Evolutionary conservation across 2,329 filamentous ascomycete species (phyloP).

Genomic region (Emergomyces africanus): DNA sequence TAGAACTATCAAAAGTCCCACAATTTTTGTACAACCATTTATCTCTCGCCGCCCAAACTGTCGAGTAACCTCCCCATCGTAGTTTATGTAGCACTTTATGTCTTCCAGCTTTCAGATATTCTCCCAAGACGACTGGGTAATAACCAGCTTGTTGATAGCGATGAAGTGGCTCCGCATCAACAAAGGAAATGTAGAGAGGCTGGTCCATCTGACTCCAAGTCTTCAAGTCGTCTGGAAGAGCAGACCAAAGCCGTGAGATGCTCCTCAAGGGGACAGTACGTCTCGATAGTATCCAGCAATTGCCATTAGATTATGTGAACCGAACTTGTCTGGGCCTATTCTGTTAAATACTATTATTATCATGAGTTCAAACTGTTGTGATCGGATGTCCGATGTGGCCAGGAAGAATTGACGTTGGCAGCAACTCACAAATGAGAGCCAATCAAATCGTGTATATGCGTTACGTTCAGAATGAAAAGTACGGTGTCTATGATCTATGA

Average conservation of each 20-base stretch:
- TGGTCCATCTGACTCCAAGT: background rate
- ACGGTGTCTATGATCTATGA: background rate
- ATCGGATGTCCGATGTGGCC: background rate
- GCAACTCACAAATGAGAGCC: background rate
- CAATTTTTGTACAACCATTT: background rate
- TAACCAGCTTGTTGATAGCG: slow-evolving; percentile 19
- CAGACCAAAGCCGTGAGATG: background rate
- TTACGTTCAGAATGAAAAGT: background rate
- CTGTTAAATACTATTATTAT: background rate
- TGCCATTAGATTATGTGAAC: background rate
- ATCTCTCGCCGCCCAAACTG: slow-evolving; percentile 25
- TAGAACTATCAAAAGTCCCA: background rate
- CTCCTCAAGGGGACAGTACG: background rate
- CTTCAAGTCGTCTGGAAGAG: background rate
- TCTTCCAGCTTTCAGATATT: slow-evolving; percentile 17
- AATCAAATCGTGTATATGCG: background rate
- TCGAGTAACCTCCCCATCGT: slow-evolving; percentile 24
- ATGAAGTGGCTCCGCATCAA: slow-evolving; percentile 15
- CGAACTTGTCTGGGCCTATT: background rate
- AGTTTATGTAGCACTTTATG: slow-evolving; percentile 28
- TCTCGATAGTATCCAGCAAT: background rate
- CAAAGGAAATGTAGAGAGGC: background rate
- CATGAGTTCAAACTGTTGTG: background rate
- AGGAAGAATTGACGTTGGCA: background rate
- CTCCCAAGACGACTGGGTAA: slow-evolving; percentile 22